Conservation (phyloP, 177 flowering plant genomes). For the Vitis hybrid region DNA sequence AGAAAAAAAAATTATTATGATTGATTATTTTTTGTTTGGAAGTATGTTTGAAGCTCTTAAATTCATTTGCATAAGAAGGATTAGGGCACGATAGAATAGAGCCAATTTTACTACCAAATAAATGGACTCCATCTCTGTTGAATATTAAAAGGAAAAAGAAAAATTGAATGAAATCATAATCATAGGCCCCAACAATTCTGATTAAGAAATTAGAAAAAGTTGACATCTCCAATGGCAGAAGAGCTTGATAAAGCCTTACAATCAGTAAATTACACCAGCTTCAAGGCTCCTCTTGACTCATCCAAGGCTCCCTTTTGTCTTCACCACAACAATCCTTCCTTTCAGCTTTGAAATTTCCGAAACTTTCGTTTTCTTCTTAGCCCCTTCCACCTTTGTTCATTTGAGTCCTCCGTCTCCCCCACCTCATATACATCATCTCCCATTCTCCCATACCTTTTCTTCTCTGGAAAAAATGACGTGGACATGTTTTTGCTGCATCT, state of each 20-base stretch:
- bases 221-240: constrained; percentile 21
- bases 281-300: neutral
- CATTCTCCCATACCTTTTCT: neutral
- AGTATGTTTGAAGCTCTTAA: too few relatives aligned
- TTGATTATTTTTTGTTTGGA: too few relatives aligned
- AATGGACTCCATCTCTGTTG: too few relatives aligned
- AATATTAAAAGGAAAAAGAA: too few relatives aligned
- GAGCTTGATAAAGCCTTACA: constrained; percentile 4
- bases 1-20: too few relatives aligned
- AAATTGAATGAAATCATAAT: too few relatives aligned
- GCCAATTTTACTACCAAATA: too few relatives aligned
- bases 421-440: neutral
- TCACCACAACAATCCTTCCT: constrained; percentile 9
- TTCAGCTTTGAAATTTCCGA: constrained; percentile 6
- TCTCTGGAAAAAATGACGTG: constrained; percentile 5
- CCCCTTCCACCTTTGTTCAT: neutral
- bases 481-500: constrained; percentile 34
- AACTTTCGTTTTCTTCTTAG: constrained; percentile 3
- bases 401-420: neutral
- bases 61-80: too few relatives aligned
- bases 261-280: constrained; percentile 13
- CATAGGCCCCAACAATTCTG: neutral
- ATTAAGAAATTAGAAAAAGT: neutral
- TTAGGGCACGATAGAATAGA: too few relatives aligned
- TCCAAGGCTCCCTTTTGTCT: constrained; percentile 24